These are phyloP conservation scores for Camelina hispida DNA, from an alignment of 345 rosid genomes.

Conservation along the genomic window DNA sequence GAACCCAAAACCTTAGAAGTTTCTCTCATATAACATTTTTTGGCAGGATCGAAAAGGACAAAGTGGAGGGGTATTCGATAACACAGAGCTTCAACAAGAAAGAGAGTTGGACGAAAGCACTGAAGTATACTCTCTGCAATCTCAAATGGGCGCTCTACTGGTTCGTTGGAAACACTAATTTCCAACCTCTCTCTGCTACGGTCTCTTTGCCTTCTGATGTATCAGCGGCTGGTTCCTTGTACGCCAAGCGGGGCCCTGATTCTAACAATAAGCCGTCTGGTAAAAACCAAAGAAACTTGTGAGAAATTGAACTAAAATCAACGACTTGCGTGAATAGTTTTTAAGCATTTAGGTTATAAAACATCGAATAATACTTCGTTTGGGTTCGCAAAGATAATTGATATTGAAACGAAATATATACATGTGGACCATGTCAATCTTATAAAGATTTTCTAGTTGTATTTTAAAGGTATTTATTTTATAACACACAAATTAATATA, in stretches of 20 bases:
- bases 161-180: conserved; percentile 92
- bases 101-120: conserved; percentile 98
- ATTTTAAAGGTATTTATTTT: no score
- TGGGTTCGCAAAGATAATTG: no score
- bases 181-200: conserved; percentile 71
- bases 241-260: conserved; percentile 58
- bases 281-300: conserved; percentile 43
- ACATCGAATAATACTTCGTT: no score
- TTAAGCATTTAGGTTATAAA: neutral
- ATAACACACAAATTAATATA: no score
- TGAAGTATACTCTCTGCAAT: conserved; percentile 90
- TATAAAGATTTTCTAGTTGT: no score
- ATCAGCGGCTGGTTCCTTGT: conserved; percentile 54
- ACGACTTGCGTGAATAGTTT: conserved; percentile 23
- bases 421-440: no score
- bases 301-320: conserved; percentile 4
- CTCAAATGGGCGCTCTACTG: conserved; percentile 95
- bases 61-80: conserved; percentile 81
- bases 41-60: conserved; percentile 90
- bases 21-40: neutral
- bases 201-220: conserved; percentile 60
- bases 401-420: no score
- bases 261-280: conserved; percentile 47
- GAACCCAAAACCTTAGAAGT: neutral
- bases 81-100: conserved; percentile 94